Conservation (phyloP, 2,329 filamentous ascomycete genomes). For the Aspergillus sp. region DNA sequence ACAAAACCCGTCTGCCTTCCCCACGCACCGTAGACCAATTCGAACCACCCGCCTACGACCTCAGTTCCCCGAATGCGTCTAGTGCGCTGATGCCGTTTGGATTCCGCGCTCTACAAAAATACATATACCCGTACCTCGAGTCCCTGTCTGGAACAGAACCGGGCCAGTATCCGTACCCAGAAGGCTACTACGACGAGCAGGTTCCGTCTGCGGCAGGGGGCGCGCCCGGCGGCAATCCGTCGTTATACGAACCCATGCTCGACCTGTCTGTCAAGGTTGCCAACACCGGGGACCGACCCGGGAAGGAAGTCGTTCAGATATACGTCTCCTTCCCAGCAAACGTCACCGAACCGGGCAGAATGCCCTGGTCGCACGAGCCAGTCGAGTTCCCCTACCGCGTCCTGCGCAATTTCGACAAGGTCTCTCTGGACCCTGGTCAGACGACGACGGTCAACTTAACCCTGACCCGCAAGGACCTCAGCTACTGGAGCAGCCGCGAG, state of each 20-base stretch:
- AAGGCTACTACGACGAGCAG: too few species aligned
- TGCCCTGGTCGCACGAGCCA: too few species aligned
- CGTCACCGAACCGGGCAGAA: constrained; percentile 34
- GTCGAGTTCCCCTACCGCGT: too few species aligned
- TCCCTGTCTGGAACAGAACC: too few species aligned
- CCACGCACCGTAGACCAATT: constrained; percentile 4
- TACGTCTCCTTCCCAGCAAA: constrained; percentile 14
- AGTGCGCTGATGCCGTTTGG: too few species aligned
- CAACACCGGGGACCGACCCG: constrained; percentile 57
- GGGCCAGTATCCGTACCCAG: too few species aligned
- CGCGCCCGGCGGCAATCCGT: constrained; percentile 41
- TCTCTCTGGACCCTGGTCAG: constrained; percentile 35
- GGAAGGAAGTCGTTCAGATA: constrained; percentile 61
- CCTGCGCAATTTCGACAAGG: constrained; percentile 46
- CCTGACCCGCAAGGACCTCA: constrained; percentile 32
- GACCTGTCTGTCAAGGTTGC: constrained; percentile 50
- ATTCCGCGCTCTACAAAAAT: too few species aligned
- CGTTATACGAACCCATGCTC: constrained; percentile 8
- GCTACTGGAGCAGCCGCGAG: constrained; percentile 25
- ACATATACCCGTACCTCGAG: too few species aligned
- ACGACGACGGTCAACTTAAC: constrained; percentile 35
- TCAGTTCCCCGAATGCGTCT: too few species aligned
- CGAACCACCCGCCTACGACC: too few species aligned
- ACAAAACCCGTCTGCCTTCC: constrained; percentile 48
- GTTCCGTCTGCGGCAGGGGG: neutral